Evolutionary conservation across 169 alveolate genomes (phyloP).

Genomic region (Plasmodium ovale): DNA sequence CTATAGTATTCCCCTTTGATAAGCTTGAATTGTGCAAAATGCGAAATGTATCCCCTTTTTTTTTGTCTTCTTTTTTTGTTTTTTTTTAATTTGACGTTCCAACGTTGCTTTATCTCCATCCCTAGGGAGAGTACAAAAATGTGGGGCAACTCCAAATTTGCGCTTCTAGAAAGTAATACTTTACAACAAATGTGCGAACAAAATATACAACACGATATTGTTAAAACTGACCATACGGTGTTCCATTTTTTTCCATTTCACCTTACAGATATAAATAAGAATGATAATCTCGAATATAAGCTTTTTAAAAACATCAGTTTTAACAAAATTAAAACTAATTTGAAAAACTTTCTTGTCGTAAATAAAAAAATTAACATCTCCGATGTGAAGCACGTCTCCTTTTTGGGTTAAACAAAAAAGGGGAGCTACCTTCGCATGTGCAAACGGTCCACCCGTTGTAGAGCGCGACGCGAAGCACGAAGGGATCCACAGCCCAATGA

Average conservation of each 20-base stretch:
- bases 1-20: not conserved
- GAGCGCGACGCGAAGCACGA: not conserved
- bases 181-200: not conserved
- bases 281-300: conserved; percentile 65
- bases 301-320: conserved; percentile 65
- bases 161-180: too few relatives aligned
- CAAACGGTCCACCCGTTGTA: not conserved
- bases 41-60: conserved; percentile 27
- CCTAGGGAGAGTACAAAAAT: not conserved
- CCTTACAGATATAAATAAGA: conserved; percentile 48
- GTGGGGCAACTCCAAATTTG: not conserved
- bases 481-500: not conserved
- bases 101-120: conserved; percentile 10
- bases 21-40: conserved; percentile 33
- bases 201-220: not conserved
- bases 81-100: conserved; percentile 12
- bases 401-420: conserved; percentile 40
- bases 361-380: conserved; percentile 68
- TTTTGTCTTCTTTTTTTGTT: conserved; percentile 9
- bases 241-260: not conserved
- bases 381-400: conserved; percentile 58
- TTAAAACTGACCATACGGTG: not conserved
- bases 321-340: conserved; percentile 61
- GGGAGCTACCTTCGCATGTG: not conserved
- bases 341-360: conserved; percentile 52